Conservation (phyloP, 495 filamentous ascomycete species). For the Pseudomonodictys pantanalensis region DNA sequence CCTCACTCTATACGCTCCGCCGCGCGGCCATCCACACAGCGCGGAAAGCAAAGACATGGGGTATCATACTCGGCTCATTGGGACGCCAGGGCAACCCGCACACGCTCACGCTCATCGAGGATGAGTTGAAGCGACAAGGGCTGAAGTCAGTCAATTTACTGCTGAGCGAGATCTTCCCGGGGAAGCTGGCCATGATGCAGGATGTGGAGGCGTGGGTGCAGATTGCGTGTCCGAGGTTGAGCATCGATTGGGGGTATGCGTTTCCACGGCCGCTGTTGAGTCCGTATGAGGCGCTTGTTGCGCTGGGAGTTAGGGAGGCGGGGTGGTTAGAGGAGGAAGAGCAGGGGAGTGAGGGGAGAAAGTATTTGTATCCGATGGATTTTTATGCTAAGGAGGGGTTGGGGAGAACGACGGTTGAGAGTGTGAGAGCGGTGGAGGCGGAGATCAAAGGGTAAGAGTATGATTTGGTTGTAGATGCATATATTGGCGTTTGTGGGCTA, state of each 20-base stretch:
- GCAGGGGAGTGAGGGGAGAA: constrained; percentile 5
- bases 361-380: constrained; percentile 87
- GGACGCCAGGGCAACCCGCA: constrained; percentile 94
- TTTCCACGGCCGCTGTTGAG: constrained; percentile 85
- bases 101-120: constrained; percentile 82
- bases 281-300: constrained; percentile 91
- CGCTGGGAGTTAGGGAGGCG: constrained; percentile 65
- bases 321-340: constrained; percentile 67
- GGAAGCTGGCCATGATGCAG: constrained; percentile 86
- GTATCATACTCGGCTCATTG: constrained; percentile 86
- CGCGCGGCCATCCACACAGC: constrained; percentile 73
- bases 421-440: constrained; percentile 17
- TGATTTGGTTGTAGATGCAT: too few species aligned
- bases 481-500: too few species aligned
- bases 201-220: constrained; percentile 98
- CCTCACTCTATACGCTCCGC: constrained; percentile 80
- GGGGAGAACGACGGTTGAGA: constrained; percentile 62
- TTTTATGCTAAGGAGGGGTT: constrained; percentile 93
- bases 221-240: constrained; percentile 88
- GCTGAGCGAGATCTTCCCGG: constrained; percentile 91
- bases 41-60: constrained; percentile 78
- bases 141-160: constrained; percentile 80
- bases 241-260: constrained; percentile 98
- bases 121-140: constrained; percentile 60
- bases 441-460: constrained; percentile 11